Conservation (phyloP, 106 monocot species). For the Dendrobium nobile region DNA sequence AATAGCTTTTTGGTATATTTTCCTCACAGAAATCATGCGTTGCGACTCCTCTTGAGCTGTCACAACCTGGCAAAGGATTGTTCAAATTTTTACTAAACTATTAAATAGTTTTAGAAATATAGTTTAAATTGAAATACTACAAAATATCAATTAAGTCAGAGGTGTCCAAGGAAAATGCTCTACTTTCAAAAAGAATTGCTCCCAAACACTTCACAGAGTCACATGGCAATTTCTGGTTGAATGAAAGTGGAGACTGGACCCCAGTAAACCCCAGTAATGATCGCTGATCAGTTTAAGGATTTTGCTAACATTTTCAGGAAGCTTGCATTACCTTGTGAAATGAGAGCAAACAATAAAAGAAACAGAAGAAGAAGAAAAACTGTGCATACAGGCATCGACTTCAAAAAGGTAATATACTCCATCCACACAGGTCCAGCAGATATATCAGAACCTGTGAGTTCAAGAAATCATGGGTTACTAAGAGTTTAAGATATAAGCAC, state of each 20-base stretch:
- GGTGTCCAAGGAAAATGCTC: background rate
- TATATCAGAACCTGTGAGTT: constrained; percentile 67
- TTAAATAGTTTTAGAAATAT: background rate
- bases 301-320: background rate
- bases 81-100: constrained; percentile 2
- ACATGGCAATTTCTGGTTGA: background rate
- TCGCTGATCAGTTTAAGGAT: background rate
- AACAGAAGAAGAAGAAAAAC: background rate
- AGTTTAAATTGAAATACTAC: constrained; percentile 1
- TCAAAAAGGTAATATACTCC: constrained; percentile 91
- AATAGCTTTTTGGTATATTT: constrained; percentile 85
- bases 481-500: background rate
- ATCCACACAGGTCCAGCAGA: constrained; percentile 92
- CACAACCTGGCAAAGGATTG: constrained; percentile 30
- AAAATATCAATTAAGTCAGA: background rate
- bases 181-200: background rate
- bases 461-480: constrained; percentile 5
- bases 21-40: constrained; percentile 82
- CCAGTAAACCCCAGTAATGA: background rate
- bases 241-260: background rate
- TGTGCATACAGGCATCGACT: constrained; percentile 69
- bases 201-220: background rate
- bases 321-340: background rate
- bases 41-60: constrained; percentile 90
- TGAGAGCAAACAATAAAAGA: background rate